Conservation (phyloP, 441 rosid genomes). For the Croton setiger region DNA sequence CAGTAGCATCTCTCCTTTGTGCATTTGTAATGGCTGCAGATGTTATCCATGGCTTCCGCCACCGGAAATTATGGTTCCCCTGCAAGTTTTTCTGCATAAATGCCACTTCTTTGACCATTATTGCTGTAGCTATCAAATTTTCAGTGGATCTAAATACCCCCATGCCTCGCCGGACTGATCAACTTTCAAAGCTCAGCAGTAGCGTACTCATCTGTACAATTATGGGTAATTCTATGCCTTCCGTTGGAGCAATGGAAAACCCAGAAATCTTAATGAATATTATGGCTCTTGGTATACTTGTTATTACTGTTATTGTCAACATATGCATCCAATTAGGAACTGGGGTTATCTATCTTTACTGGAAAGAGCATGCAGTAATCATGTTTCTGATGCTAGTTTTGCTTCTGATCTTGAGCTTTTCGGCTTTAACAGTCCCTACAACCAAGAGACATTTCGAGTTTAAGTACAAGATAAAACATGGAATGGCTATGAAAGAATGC, state of each 20-base stretch:
- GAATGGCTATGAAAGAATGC: constrained; percentile 47
- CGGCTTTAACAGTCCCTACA: constrained; percentile 52
- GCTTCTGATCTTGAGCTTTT: constrained; percentile 51
- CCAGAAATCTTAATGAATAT: constrained; percentile 54
- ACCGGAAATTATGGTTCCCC: constrained; percentile 69
- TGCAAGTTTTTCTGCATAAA: constrained; percentile 63
- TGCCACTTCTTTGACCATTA: constrained; percentile 67
- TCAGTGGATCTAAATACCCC: constrained; percentile 85
- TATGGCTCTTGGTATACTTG: constrained; percentile 63
- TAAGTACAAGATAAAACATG: constrained; percentile 58
- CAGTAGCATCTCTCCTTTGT: constrained; percentile 45
- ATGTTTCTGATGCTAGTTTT: constrained; percentile 58
- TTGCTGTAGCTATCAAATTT: constrained; percentile 63
- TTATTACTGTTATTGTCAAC: constrained; percentile 61
- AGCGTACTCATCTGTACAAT: constrained; percentile 61
- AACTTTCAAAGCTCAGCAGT: constrained; percentile 91
- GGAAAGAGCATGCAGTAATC: constrained; percentile 59
- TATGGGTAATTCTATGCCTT: constrained; percentile 87
- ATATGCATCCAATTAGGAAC: constrained; percentile 76
- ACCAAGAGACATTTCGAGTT: constrained; percentile 49
- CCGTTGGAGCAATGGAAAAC: constrained; percentile 69
- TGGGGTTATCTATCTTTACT: constrained; percentile 63
- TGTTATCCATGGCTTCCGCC: constrained; percentile 50
- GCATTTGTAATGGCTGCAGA: constrained; percentile 70
- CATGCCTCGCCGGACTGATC: constrained; percentile 81